phyloP scores from a whole-genome alignment of 768 basidiomycete genomes.

The Mycena filopes region DNA sequence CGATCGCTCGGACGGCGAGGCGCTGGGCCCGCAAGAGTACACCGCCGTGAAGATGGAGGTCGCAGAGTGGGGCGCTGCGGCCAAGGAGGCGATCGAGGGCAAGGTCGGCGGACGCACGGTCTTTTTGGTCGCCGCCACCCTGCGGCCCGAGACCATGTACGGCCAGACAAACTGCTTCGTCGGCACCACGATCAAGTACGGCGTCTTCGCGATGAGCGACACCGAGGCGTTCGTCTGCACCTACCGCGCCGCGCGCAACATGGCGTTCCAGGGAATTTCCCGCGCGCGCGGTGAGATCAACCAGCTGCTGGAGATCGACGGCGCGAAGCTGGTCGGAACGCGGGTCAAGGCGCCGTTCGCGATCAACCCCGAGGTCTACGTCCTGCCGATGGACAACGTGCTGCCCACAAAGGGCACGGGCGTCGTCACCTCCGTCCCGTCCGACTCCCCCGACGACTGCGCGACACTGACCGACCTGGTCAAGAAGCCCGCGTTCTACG shows the following conservation, averaged over 20 bases:
- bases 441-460: constrained; percentile 98
- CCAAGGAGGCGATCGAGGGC: constrained; percentile 69
- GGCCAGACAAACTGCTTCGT: constrained; percentile 99
- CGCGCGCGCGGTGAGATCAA: constrained; percentile 76
- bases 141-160: constrained; percentile 97
- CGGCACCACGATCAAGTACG: constrained; percentile 90
- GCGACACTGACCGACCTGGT: constrained; percentile 89
- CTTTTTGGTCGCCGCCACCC: constrained; percentile 93
- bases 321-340: constrained; percentile 85
- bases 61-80: constrained; percentile 80
- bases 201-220: constrained; percentile 89
- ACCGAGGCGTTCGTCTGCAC: constrained; percentile 91
- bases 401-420: constrained; percentile 98
- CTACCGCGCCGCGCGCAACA: constrained; percentile 92
- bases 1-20: constrained; percentile 95
- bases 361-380: constrained; percentile 87
- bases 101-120: constrained; percentile 85
- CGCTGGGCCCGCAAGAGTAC: constrained; percentile 94
- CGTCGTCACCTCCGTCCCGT: constrained; percentile 97
- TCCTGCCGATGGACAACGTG: constrained; percentile 99
- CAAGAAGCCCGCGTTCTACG: constrained; percentile 97
- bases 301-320: constrained; percentile 82
- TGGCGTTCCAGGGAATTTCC: constrained; percentile 93
- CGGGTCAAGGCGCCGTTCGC: constrained; percentile 90
- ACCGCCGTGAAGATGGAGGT: constrained; percentile 96